Evolutionary conservation across 371 early-diverging fungal genomes (phyloP).

Genomic region (Basidiobolus meristosporus): DNA sequence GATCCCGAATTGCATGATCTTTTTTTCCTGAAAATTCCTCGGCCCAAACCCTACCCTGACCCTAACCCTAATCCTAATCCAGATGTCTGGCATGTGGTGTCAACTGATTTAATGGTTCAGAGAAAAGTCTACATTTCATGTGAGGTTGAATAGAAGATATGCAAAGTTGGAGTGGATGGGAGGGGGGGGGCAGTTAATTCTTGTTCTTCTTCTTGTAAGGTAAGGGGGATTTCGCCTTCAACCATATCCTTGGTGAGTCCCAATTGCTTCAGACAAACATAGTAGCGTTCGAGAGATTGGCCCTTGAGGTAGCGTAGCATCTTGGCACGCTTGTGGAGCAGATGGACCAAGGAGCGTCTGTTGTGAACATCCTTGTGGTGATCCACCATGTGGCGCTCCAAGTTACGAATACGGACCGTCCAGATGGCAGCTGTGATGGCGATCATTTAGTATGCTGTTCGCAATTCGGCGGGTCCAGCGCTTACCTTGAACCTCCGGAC

Average conservation of each 20-base stretch:
- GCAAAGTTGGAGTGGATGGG: too few relatives aligned
- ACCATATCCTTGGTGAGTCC: conserved; percentile 47
- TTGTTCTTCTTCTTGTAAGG: background rate
- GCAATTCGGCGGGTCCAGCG: background rate
- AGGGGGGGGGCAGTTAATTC: too few relatives aligned
- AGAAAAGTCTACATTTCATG: too few relatives aligned
- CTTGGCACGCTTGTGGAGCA: conserved; percentile 63
- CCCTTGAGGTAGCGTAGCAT: conserved; percentile 80
- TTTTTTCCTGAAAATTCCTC: too few relatives aligned
- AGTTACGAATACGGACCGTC: conserved; percentile 75
- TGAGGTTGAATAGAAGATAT: too few relatives aligned
- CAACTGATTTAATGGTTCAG: too few relatives aligned
- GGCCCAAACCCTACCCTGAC: too few relatives aligned
- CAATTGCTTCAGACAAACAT: conserved; percentile 39
- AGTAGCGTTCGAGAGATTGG: conserved; percentile 45
- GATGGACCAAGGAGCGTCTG: conserved; percentile 52
- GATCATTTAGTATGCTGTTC: conserved; percentile 1
- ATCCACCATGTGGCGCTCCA: conserved; percentile 53
- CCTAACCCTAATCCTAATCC: too few relatives aligned
- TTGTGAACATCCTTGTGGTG: conserved; percentile 76
- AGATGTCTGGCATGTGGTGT: too few relatives aligned
- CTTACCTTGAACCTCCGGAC: conserved; percentile 84
- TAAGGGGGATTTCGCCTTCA: conserved; percentile 42
- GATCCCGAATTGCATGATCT: too few relatives aligned
- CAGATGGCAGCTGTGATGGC: conserved; percentile 55